These are phyloP conservation scores for Auricularia heimuer DNA, from an alignment of 768 basidiomycete genomes.

Conservation along the genomic window DNA sequence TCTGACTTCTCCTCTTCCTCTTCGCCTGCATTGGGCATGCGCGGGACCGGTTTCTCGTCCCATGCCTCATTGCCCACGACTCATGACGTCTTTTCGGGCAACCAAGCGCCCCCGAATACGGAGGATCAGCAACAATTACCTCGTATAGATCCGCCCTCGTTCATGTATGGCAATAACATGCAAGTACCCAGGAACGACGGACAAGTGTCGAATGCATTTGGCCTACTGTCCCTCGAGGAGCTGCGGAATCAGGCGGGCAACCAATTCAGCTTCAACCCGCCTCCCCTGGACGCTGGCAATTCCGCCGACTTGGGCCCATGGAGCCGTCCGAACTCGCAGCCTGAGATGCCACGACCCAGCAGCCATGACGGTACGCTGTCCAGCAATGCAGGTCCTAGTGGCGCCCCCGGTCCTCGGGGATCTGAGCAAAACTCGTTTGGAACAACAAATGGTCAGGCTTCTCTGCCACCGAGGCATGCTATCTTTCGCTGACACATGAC, in stretches of 20 bases:
- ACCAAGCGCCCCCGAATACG: not conserved
- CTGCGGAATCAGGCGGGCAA: slow-evolving; percentile 11
- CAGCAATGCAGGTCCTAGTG: not conserved
- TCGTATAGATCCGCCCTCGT: not conserved
- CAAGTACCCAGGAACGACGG: slow-evolving; percentile 20
- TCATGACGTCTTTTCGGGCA: not conserved
- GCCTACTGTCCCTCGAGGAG: slow-evolving; percentile 68
- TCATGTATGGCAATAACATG: slow-evolving; percentile 3
- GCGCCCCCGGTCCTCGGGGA: not conserved
- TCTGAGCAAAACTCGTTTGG: not conserved
- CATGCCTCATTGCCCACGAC: not conserved
- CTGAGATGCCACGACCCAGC: not conserved
- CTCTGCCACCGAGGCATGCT: not conserved
- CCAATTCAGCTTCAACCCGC: not conserved
- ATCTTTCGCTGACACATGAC: not conserved
- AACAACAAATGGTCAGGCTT: not conserved
- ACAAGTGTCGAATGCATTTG: slow-evolving; percentile 55
- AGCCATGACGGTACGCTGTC: not conserved
- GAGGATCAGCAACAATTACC: not conserved
- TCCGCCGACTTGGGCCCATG: not conserved
- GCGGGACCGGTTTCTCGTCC: slow-evolving; percentile 4
- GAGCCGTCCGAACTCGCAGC: slow-evolving; percentile 1
- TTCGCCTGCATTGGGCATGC: slow-evolving; percentile 1
- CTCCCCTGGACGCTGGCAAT: not conserved
- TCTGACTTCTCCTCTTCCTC: slow-evolving; percentile 3